Base-by-base conservation (phyloP, 441 rosid genomes). In the Gossypium laxum region DNA sequence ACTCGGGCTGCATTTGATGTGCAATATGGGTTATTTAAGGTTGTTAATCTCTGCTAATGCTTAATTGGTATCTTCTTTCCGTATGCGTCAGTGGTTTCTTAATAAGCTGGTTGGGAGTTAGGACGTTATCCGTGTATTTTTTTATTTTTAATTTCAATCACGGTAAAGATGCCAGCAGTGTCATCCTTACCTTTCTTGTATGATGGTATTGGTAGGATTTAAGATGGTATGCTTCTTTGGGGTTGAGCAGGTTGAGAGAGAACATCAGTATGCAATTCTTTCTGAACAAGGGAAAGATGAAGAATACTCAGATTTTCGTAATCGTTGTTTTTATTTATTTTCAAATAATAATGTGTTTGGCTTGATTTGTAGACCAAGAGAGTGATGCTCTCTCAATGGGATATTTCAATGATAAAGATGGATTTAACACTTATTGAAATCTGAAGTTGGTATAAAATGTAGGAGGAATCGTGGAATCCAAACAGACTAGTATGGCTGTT, bases 1-100 rank as follows among this genome's bases (percentile, higher is more conserved):
- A 88, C 95, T 58, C 91, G 91, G 68, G 97, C 99, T 51, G 99
- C 98, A 60, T 95, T 95, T 72, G 96, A 92, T 79, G 93, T 91
- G 80, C 99, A 95, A 77, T 92, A 92, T 79, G 98, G 99, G 55
- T 84, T 95, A 78, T 92, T 95, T 80, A 95, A 95, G 99, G 99
- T 92, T 52, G 58, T 41, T 28, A 47, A 50, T 81, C 14, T 75
- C 19, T 59, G 57, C 58, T 69, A 15, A 43, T 30, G 22, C 30
- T 48, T 67, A 24, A 41, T 26, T 15, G 45, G 58, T 1, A n/a
- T 18, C 30, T 34, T 30, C 34, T 51, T 14, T 47, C 43, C 41
- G 1, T 69, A 19, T 17, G 21, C 5, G 6, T 5, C 18, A 15
- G 4, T 67, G 48, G 24, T 45, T 66, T 43, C 32, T 6, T n/a